Base-by-base conservation (phyloP, 2,329 filamentous ascomycete genomes). In the Hymenoscyphus repandus region DNA sequence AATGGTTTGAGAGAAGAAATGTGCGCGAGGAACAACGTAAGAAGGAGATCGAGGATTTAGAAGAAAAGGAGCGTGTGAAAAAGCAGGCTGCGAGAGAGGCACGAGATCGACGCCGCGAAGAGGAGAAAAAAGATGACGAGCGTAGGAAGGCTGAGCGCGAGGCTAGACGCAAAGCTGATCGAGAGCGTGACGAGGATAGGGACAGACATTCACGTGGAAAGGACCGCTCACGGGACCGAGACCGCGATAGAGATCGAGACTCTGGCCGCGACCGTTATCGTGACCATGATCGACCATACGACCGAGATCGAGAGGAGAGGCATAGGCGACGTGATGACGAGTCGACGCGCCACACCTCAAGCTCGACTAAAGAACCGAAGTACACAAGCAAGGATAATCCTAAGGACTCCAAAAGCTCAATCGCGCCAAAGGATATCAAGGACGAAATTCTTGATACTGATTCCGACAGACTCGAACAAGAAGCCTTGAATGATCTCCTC, bases 21-120 rank as follows among this genome's bases (percentile, higher is more conserved):
- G 79, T 83, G 49, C 79, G 86, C 10, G 80, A 84, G 22, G 57
- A 60, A n/a, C 62, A 58, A 77, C 83, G 63, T 76, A 79, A 42
- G 18, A 43, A 38, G 31, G 41, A 30, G 6, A 57, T 68, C 76
- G 75, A 68, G 62, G 74, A 65, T 63, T 73, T 69, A 64, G 43
- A 55, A 12, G 73, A 77, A 52, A 71, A 68, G 32, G 68, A 75
- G 40, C 71, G 70, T 49, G 73, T 75, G 59, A 71, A 68, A 43
- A 68, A 69, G 50, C 61, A 69, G 58, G 70, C 58, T n/a, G 62
- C 64, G 17, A 56, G 58, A 36, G 61, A 58, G 17, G 61, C 65
- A 33, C 52, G 59, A 9, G 61, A 63, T 31, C 48, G 57, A 45
- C 57, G 62, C 47, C 56, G 64, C 41, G 52, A 58, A 45, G 56